Conservation (phyloP, 2,329 filamentous ascomycete genomes). For the Monosporascus sp. region DNA sequence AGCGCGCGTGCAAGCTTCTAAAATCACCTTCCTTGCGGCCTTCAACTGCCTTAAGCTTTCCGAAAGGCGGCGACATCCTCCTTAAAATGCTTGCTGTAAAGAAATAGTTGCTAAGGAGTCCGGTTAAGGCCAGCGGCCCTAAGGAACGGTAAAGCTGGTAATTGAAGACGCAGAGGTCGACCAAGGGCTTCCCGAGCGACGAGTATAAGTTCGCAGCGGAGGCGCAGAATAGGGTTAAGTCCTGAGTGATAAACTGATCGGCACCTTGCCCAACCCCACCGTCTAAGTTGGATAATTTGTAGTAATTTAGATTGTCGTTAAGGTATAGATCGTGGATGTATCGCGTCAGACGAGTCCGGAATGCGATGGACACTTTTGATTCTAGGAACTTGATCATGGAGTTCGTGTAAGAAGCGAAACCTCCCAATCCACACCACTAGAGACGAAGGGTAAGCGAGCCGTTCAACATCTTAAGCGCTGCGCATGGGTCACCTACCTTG, state of each 20-base stretch:
- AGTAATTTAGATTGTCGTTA: constrained; percentile 92
- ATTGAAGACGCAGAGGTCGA: constrained; percentile 97
- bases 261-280: constrained; percentile 87
- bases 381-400: constrained; percentile 99
- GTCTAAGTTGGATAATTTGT: constrained; percentile 88
- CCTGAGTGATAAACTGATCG: constrained; percentile 96
- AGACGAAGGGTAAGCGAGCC: constrained; percentile 7
- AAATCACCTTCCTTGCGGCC: constrained; percentile 95
- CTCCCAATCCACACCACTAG: constrained; percentile 86
- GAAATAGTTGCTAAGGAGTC: constrained; percentile 88
- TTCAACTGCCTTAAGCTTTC: constrained; percentile 93
- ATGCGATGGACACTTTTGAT: constrained; percentile 96
- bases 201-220: constrained; percentile 91
- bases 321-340: constrained; percentile 98
- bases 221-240: constrained; percentile 91
- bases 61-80: constrained; percentile 87
- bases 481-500: constrained; percentile 48
- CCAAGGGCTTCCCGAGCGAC: constrained; percentile 91
- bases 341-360: constrained; percentile 86
- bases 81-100: constrained; percentile 86
- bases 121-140: constrained; percentile 79
- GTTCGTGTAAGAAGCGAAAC: constrained; percentile 93
- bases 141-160: constrained; percentile 92
- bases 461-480: constrained; percentile 1
- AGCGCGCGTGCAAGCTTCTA: constrained; percentile 78